phyloP scores from a whole-genome alignment of 1,139 yeast genomes.

The Yamadazyma blattariae region DNA sequence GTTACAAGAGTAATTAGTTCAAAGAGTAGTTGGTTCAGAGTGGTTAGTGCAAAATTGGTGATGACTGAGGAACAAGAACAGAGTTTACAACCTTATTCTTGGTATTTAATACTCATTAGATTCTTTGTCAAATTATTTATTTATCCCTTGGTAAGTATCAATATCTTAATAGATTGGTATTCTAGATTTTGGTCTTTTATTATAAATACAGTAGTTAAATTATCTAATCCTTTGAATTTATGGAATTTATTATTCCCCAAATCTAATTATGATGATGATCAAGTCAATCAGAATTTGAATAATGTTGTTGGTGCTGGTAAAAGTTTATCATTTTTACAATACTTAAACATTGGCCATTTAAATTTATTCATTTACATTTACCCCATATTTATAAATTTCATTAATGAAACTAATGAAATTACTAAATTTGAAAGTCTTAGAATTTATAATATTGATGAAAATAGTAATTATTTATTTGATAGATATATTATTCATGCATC shows the following conservation, averaged over 20 bases:
- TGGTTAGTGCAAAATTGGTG: too few species aligned
- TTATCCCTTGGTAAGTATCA: conserved; percentile 1
- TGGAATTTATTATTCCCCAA: conserved; percentile 3
- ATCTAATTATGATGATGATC: not conserved
- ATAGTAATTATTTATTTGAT: conserved; percentile 19
- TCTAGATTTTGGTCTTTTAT: conserved; percentile 5
- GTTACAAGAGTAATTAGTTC: too few species aligned
- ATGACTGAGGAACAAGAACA: not conserved
- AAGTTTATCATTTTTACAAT: not conserved
- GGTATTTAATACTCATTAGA: not conserved
- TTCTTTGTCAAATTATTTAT: not conserved
- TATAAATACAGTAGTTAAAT: not conserved
- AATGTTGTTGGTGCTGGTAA: too few species aligned
- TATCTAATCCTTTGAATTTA: conserved; percentile 6
- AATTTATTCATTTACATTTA: conserved; percentile 1
- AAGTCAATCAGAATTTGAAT: not conserved
- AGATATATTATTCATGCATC: conserved; percentile 21
- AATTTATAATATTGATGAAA: conserved; percentile 5
- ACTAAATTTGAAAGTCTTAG: conserved; percentile 1
- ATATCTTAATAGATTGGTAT: conserved; percentile 7
- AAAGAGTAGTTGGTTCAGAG: too few species aligned
- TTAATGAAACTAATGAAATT: conserved; percentile 3
- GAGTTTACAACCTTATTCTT: not conserved
- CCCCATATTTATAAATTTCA: not conserved
- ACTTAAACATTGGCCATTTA: conserved; percentile 3